phyloP scores from a whole-genome alignment of 2,329 filamentous ascomycete genomes.

The Ambrosiella beaveri region DNA sequence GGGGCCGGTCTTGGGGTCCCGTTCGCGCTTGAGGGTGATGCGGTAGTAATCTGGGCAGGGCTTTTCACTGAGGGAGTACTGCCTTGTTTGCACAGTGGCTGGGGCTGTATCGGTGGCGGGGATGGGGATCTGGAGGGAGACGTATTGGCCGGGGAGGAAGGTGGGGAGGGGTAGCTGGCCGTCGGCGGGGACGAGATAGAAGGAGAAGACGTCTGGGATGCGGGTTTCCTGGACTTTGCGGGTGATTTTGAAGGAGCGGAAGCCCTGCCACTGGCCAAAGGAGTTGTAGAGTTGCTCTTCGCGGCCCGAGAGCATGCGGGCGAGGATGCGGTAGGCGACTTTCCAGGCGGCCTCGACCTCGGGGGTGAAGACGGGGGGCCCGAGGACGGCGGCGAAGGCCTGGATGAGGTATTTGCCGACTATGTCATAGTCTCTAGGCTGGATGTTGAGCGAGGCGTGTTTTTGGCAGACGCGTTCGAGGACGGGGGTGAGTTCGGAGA shows the following conservation, averaged over 20 bases:
- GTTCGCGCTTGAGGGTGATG: constrained; percentile 57
- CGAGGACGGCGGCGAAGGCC: constrained; percentile 51
- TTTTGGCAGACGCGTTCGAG: constrained; percentile 60
- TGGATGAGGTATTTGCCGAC: constrained; percentile 52
- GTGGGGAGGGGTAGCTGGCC: constrained; percentile 31
- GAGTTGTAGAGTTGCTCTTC: constrained; percentile 45
- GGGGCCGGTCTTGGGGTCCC: constrained; percentile 22
- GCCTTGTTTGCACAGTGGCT: constrained; percentile 49
- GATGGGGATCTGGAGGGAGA: constrained; percentile 46
- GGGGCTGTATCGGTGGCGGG: constrained; percentile 28
- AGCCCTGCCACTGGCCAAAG: constrained; percentile 25
- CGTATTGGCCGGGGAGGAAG: constrained; percentile 57
- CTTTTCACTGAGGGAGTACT: constrained; percentile 56
- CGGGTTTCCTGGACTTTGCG: constrained; percentile 39
- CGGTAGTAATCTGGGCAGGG: constrained; percentile 41
- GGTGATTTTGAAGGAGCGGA: constrained; percentile 37
- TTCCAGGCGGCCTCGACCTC: constrained; percentile 55
- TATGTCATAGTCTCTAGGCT: constrained; percentile 50
- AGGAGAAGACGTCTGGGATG: constrained; percentile 42
- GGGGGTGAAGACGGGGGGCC: constrained; percentile 42
- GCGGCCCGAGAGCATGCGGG: constrained; percentile 49
- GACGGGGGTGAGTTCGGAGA: constrained; percentile 36
- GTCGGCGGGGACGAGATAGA: constrained; percentile 53
- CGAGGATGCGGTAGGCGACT: constrained; percentile 53
- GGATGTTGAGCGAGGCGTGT: constrained; percentile 54